A percentile compares a stretch with the other conserved stretches of the same genome.
Evolutionary conservation across 768 basidiomycete genomes (phyloP).

Genomic region (Trametes elegans): DNA sequence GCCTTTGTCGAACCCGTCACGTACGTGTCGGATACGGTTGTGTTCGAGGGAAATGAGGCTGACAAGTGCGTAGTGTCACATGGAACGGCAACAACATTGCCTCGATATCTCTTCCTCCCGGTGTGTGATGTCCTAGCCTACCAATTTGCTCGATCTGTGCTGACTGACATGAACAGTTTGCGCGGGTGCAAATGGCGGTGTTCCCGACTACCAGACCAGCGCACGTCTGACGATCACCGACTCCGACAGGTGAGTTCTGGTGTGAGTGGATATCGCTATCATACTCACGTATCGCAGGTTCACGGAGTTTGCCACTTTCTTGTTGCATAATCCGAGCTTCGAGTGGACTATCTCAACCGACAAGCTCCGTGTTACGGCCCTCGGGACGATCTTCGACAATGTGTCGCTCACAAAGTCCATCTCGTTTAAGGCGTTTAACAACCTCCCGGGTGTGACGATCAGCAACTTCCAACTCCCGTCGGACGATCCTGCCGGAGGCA

Average conservation of each 20-base stretch:
- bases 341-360: constrained; percentile 69
- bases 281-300: constrained; percentile 39
- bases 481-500: constrained; percentile 67
- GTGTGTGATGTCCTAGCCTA: constrained; percentile 35
- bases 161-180: constrained; percentile 44
- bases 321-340: constrained; percentile 64
- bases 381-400: constrained; percentile 68
- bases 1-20: constrained; percentile 61
- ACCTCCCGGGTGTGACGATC: constrained; percentile 67
- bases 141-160: no score
- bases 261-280: background rate
- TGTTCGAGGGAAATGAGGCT: no score
- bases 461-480: constrained; percentile 68
- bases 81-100: constrained; percentile 68
- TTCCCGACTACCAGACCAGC: constrained; percentile 56
- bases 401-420: constrained; percentile 59
- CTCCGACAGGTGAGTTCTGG: constrained; percentile 38
- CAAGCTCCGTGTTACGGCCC: constrained; percentile 60
- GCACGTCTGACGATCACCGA: constrained; percentile 59
- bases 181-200: constrained; percentile 62
- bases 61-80: constrained; percentile 51
- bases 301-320: constrained; percentile 61
- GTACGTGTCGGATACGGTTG: no score
- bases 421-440: constrained; percentile 68
- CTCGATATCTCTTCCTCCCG: constrained; percentile 56